These are phyloP conservation scores for Elongisporangium undulatum DNA, from an alignment of 352 stramenopile species.

Conservation along the genomic window DNA sequence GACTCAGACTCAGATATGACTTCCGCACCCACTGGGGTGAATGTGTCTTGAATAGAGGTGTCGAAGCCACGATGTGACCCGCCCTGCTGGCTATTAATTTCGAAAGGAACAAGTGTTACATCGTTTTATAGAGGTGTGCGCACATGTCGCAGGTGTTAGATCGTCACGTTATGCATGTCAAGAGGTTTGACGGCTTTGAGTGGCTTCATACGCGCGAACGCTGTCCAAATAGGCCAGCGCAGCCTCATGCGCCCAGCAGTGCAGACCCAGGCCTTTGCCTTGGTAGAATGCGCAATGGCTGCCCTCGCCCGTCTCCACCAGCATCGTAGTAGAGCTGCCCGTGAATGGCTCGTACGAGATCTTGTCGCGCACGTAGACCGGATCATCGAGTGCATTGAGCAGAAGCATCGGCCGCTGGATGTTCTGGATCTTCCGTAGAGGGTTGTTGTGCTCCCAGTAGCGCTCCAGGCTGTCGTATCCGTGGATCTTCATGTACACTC, in stretches of 20 bases:
- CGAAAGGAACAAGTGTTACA: neutral
- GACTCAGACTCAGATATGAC: neutral
- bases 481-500: constrained; percentile 81
- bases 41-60: neutral
- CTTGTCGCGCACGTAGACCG: constrained; percentile 68
- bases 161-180: neutral
- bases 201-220: constrained; percentile 38
- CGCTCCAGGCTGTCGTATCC: constrained; percentile 54
- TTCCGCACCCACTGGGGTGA: neutral
- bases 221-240: constrained; percentile 59
- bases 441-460: constrained; percentile 77
- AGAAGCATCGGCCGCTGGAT: constrained; percentile 58
- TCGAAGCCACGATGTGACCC: neutral
- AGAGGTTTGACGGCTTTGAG: neutral
- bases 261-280: constrained; percentile 36
- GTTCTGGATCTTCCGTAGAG: constrained; percentile 54
- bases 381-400: constrained; percentile 76
- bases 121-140: neutral
- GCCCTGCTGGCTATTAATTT: neutral
- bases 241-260: constrained; percentile 59
- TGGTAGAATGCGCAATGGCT: constrained; percentile 81
- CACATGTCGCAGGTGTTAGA: too few relatives aligned
- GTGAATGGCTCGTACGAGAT: constrained; percentile 61
- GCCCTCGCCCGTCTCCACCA: constrained; percentile 48
- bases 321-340: constrained; percentile 43